Evolutionary conservation across 495 filamentous ascomycete genomes (phyloP), one percentile per base, ranked within the genome.

Genomic region (Neurospora cerealis): DNA sequence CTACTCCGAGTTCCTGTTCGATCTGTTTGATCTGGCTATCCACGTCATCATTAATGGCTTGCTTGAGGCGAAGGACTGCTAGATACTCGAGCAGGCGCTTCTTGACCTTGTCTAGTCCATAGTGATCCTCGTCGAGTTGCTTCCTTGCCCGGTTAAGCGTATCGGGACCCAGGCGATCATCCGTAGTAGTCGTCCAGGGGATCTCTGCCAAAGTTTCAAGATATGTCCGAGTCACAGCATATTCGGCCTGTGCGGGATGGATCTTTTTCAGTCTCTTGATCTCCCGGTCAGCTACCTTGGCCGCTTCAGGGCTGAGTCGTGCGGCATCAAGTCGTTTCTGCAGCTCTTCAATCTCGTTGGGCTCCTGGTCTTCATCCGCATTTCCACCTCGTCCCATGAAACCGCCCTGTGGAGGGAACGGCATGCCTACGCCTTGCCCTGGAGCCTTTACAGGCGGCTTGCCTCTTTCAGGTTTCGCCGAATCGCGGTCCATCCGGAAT

Each of bases 101-200:
- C 87, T 99, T 99, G 77, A 98, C 96, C 82, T 96, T 96, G 76
- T 98, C 93, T 28, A 99, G 85, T 4, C 96, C 96, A 75, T 98
- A 98, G 79, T 99, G 96, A 80, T 98, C 96, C 71, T 96, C 91
- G 78, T 99, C 93, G 36, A 99, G 86, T 80, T 98, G 95, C 83
- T 96, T 91, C 54, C 95, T 88, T 40, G 96, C 96, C 74, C 85
- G 86, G 71, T 86, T 84, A 73, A 99, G 81, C 2, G 94, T 98
- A 21, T 92, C 91, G 4, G 87, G 86, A n/a, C 93, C 93, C 21
- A 99, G 88, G 73, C 92, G 89, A 78, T 98, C 96, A 73, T 95
- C 91, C 1, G 96, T 98, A 40, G 88, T 87, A 69, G 91, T 89
- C 4, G 90, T 90, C 96, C 96, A 99, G 1, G 96, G 96, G 41